Evolutionary conservation across 2,329 filamentous ascomycete species (phyloP).

Genomic region (Neobulgaria alba): DNA sequence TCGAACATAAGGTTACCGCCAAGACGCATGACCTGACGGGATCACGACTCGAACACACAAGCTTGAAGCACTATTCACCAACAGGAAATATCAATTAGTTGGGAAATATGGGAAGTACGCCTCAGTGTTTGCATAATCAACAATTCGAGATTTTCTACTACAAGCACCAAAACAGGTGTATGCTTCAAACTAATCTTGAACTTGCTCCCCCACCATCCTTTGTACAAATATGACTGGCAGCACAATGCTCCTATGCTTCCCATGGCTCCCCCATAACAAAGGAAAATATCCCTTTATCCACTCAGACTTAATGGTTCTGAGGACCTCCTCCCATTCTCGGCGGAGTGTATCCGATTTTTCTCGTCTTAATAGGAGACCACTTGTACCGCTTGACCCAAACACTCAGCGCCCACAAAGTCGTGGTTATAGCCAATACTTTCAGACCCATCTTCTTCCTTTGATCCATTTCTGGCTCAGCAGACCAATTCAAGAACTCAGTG

Average conservation of each 20-base stretch:
- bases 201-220: not conserved
- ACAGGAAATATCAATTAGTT: no score
- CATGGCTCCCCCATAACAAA: not conserved
- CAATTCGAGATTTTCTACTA: not conserved
- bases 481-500: slow-evolving; percentile 97
- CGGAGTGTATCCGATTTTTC: slow-evolving; percentile 84
- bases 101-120: not conserved
- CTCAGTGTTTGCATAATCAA: not conserved
- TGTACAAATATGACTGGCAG: not conserved
- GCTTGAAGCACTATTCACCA: no score
- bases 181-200: no score
- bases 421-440: slow-evolving; percentile 80
- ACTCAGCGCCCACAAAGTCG: slow-evolving; percentile 74
- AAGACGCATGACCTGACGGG: no score
- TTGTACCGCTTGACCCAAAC: slow-evolving; percentile 99
- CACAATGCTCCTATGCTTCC: not conserved
- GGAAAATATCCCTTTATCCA: not conserved
- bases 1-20: no score
- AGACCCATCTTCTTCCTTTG: slow-evolving; percentile 99
- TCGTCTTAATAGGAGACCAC: slow-evolving; percentile 92
- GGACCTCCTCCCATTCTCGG: slow-evolving; percentile 36
- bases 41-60: no score
- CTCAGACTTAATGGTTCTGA: not conserved
- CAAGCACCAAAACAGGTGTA: no score
- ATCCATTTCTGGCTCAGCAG: slow-evolving; percentile 98